Evolutionary conservation across 768 basidiomycete species (phyloP), one percentile per base, ranked within the genome.

Genomic region (Mycena galericulata): DNA sequence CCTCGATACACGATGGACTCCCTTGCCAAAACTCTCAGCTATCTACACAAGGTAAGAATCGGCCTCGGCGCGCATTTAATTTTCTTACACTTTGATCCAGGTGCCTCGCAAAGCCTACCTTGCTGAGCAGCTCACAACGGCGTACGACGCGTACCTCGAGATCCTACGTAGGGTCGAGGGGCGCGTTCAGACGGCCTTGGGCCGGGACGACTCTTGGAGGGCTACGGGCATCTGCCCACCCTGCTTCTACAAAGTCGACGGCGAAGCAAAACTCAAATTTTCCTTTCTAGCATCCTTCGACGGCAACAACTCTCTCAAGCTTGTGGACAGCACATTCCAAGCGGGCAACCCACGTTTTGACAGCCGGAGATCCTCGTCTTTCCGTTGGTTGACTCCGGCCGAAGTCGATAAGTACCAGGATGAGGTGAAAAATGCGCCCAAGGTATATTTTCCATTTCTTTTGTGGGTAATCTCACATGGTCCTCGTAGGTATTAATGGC

Each of bases 1-100:
- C 77, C 77, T 0, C 69, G 71, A 1, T 68, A 76, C 46, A 76
- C 70, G 54, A 62, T 78, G 12, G 68, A 75, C 29, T 74, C 71
- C 2, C 65, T 67, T 53, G 43, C 54, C 17, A 59, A 32, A 11
- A 51, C 46, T 2, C 58, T 76, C 4, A 73, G 65, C 34, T 55
- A 69, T 36, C 49, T 77, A 2, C 75, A 76, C 30, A 15, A 49
- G 18, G 75, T 76, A 49, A 34, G 57, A 7, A 36, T 36, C 6
- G 6, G 8, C 14, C n/a, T 36, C 14, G 14, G 8, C 6, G n/a
- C n/a, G n/a, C n/a, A 7, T 36, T 6, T 14, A 6, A 36, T 14
- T 6, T 14, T 36, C 34, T 36, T 36, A 6, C 14, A 6, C 6
- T 7, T 36, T 22, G 17, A 40, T 40, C 27, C 2, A 56, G 24